Evolutionary conservation across 1,284 basidiomycete species (phyloP).

Genomic region (Termitomyces sp.): DNA sequence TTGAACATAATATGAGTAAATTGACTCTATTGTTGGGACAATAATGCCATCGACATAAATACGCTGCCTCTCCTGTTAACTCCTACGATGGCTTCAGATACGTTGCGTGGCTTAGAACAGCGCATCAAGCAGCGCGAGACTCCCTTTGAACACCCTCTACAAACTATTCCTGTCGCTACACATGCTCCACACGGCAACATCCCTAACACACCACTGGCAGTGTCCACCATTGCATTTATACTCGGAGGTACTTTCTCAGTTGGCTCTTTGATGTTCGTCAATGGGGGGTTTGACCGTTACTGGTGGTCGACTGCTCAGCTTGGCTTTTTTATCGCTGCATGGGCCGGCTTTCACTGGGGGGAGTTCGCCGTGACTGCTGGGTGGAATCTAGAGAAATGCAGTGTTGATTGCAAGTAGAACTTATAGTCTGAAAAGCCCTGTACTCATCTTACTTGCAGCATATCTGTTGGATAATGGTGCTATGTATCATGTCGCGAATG

Average conservation of each 20-base stretch:
- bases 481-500: slow-evolving; percentile 85
- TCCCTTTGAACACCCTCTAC: slow-evolving; percentile 38
- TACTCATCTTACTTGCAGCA: slow-evolving; percentile 43
- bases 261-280: slow-evolving; percentile 44
- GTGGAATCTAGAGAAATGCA: slow-evolving; percentile 92
- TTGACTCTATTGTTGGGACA: slow-evolving; percentile 22
- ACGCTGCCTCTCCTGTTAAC: slow-evolving; percentile 6
- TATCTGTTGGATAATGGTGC: slow-evolving; percentile 91
- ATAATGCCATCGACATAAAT: slow-evolving; percentile 12
- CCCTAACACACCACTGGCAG: slow-evolving; percentile 80
- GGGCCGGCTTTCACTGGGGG: slow-evolving; percentile 87
- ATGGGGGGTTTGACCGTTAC: slow-evolving; percentile 36
- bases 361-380: slow-evolving; percentile 96
- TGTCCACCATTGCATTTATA: slow-evolving; percentile 68
- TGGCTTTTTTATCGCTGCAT: slow-evolving; percentile 76
- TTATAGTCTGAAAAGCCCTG: slow-evolving; percentile 2
- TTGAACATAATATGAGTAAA: slow-evolving; percentile 24
- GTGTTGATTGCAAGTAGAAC: slow-evolving; percentile 76
- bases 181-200: slow-evolving; percentile 53
- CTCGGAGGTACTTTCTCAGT: slow-evolving; percentile 62
- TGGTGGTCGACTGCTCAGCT: slow-evolving; percentile 77
- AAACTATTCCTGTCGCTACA: slow-evolving; percentile 42
- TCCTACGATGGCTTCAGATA: slow-evolving; percentile 17
- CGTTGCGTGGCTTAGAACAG: slow-evolving; percentile 38
- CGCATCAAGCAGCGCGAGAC: slow-evolving; percentile 39